These are phyloP conservation scores for Talaromyces trachyspermus DNA, from an alignment of 495 filamentous ascomycete species.

Conservation along the genomic window DNA sequence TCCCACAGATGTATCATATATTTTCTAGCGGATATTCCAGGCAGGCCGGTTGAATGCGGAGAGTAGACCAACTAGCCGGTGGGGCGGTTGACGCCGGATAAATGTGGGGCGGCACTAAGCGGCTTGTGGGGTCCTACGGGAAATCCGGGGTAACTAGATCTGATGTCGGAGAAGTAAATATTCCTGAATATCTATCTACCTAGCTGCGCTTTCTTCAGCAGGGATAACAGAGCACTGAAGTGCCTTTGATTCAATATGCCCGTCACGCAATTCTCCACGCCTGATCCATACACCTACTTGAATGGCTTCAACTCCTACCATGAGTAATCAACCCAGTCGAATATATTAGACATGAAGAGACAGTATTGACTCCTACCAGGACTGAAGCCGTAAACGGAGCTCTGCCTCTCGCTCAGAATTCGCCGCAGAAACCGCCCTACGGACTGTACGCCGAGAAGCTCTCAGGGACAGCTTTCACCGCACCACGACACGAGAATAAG, in stretches of 20 bases:
- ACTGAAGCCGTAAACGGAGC: slow-evolving; percentile 50
- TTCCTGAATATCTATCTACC: no score
- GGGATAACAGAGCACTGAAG: no score
- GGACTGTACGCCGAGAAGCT: slow-evolving; percentile 92
- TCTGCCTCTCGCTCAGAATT: slow-evolving; percentile 67
- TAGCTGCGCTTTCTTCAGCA: no score
- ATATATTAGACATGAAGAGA: no score
- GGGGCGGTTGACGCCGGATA: no score
- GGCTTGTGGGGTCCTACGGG: no score
- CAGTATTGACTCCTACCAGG: slow-evolving; percentile 16
- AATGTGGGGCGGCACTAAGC: not conserved
- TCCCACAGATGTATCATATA: no score
- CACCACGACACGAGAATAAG: slow-evolving; percentile 79
- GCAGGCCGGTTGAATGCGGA: not conserved
- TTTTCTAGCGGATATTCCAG: slow-evolving; percentile 8
- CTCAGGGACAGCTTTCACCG: slow-evolving; percentile 89
- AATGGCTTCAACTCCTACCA: slow-evolving; percentile 54
- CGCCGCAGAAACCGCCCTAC: slow-evolving; percentile 76
- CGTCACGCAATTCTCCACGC: slow-evolving; percentile 44
- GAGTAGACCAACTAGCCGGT: no score
- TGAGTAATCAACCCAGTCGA: slow-evolving; percentile 30
- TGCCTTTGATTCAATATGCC: slow-evolving; percentile 46
- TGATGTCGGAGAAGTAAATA: no score
- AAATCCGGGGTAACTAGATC: no score
- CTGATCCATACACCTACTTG: slow-evolving; percentile 51